Conservation (phyloP, 345 rosid species). For the Gossypium arboreum region DNA sequence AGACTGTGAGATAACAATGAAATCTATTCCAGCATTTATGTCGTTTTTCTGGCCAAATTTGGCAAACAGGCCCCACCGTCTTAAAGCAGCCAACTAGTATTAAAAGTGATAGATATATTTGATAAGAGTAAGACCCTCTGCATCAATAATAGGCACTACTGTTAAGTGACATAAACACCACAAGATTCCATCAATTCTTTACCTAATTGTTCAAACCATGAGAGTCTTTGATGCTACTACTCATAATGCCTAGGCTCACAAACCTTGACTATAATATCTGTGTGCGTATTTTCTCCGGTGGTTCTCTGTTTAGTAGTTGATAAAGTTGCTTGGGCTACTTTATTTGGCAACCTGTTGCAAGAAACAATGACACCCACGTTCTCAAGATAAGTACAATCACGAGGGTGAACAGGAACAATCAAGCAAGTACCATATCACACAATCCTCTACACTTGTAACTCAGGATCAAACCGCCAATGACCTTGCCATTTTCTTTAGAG, state of each 20-base stretch:
- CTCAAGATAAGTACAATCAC: not conserved
- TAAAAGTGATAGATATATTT: not conserved
- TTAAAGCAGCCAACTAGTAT: too few relatives aligned
- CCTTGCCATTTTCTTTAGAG: not conserved
- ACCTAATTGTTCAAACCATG: not conserved
- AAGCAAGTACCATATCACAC: not conserved
- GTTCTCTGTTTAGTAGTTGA: not conserved
- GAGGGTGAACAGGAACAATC: not conserved
- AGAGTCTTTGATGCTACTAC: not conserved
- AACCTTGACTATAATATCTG: not conserved
- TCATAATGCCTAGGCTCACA: not conserved
- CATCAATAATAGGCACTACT: not conserved
- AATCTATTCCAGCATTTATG: not conserved
- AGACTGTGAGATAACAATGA: not conserved
- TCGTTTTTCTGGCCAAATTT: not conserved
- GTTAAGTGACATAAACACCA: not conserved
- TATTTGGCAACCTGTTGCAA: not conserved
- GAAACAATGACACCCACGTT: not conserved
- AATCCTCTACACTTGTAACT: not conserved
- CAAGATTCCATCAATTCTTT: not conserved
- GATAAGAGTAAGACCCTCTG: not conserved
- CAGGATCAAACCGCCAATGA: not conserved
- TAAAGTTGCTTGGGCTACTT: not conserved
- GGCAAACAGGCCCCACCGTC: not conserved
- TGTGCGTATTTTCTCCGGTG: not conserved